Evolutionary conservation across 2,329 filamentous ascomycete genomes (phyloP), one percentile per base, ranked within the genome.

Genomic region (Diaporthe sp.): DNA sequence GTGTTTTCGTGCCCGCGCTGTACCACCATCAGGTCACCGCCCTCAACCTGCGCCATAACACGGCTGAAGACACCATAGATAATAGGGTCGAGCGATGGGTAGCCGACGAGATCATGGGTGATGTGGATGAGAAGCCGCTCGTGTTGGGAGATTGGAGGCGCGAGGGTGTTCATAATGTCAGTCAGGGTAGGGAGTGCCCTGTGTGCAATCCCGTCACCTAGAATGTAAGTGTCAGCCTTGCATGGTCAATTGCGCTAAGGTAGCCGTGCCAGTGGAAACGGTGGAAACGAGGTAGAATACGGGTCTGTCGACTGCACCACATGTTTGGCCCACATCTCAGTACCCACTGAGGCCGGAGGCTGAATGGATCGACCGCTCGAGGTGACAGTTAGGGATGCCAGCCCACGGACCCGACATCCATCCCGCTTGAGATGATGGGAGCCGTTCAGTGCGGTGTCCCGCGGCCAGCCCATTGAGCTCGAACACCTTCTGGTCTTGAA

Each of bases 41-140:
- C 97, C 85, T 99, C 97, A 61, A 99, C 97, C 86, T 99, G 97
- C n/a, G 95, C 91, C 97, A 99, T 99, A 81, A 99, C 96, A 72
- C 95, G 93, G 73, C 94, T 94, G 87, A 99, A 99, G 78, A 97
- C 95, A 75, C 91, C 90, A 85, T 98, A 95, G 80, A 98, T 95
- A 73, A 98, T 90, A 25, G 96, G 95, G 83, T 98, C 96, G 79
- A 99, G 92, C 25, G 95, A 96, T 3, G 97, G 97, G 83, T 99
- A 99, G 79, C 95, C 95, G 79, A 95, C 92, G 58, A 99, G 91
- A 84, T 98, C 97, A 87, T 99, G 97, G 12, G 96, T 98, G 78
- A 97, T 97, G 87, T 99, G 97, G 80, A 99, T 98, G 81, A 97
- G 94, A 10, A 99, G 93, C 68, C 96, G 94, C 86, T 99, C 97